A percentile compares a stretch with the other conserved stretches of the same genome.
Evolutionary conservation across 208 protist species (phyloP).

Genomic region (Endotrypanum monterogeii): DNA sequence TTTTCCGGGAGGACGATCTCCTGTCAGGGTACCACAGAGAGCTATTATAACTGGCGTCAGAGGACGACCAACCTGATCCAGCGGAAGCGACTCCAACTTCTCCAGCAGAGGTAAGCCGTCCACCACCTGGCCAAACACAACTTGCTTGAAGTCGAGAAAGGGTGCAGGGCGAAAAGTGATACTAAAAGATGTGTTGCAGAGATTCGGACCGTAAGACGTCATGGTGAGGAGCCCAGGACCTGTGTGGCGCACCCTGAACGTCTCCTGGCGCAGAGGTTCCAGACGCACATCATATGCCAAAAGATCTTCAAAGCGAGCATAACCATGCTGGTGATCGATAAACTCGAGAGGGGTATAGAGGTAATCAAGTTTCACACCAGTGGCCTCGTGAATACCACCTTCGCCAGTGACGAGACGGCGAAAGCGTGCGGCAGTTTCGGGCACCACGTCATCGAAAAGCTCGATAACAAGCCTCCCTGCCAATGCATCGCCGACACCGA

Average conservation of each 20-base stretch:
- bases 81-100: constrained; percentile 69
- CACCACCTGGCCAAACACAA: constrained; percentile 94
- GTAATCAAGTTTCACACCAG: constrained; percentile 76
- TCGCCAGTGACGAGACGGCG: constrained; percentile 80
- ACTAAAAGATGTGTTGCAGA: constrained; percentile 70
- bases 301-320: constrained; percentile 39
- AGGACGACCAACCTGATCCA: constrained; percentile 61
- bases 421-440: constrained; percentile 92
- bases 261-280: constrained; percentile 75
- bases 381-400: constrained; percentile 50
- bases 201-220: constrained; percentile 75
- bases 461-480: constrained; percentile 86
- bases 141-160: constrained; percentile 92
- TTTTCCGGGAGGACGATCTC: constrained; percentile 52
- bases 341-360: constrained; percentile 58
- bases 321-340: constrained; percentile 52
- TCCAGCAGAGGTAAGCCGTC: constrained; percentile 75
- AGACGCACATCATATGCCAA: constrained; percentile 58
- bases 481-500: constrained; percentile 75
- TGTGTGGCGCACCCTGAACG: constrained; percentile 87
- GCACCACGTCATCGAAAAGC: constrained; percentile 85
- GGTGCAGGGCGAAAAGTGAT: constrained; percentile 74
- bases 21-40: constrained; percentile 79
- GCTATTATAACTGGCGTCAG: constrained; percentile 56
- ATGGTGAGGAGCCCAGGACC: constrained; percentile 88